Evolutionary conservation across 306 rosid genomes (phyloP).

Genomic region (Betula pendula): DNA sequence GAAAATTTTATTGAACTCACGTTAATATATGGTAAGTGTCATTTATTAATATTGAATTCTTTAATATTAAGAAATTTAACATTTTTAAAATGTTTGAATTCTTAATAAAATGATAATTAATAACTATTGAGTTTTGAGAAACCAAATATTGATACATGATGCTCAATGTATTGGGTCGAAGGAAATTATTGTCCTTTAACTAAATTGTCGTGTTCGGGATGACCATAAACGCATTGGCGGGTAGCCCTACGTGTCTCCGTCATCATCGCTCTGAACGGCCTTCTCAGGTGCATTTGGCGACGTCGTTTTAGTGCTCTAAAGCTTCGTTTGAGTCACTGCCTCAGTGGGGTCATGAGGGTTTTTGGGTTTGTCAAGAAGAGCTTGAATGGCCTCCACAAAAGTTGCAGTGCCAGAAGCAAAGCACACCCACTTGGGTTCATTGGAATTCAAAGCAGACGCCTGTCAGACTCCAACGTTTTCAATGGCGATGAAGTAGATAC

Average conservation of each 20-base stretch:
- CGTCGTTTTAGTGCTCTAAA: conserved; percentile 3
- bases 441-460: conserved; percentile 26
- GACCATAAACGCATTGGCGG: too few species aligned
- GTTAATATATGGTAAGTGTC: too few species aligned
- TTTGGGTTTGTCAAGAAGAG: conserved; percentile 26
- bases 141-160: too few species aligned
- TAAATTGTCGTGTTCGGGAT: too few species aligned
- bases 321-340: conserved; percentile 7
- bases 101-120: too few species aligned
- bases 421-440: conserved; percentile 14
- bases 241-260: neutral
- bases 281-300: neutral
- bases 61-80: too few species aligned
- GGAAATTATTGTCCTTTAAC: too few species aligned
- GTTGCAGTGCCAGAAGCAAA: conserved; percentile 21
- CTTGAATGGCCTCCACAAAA: conserved; percentile 20
- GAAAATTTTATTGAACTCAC: too few species aligned
- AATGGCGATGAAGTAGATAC: conserved; percentile 30
- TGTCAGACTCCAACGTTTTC: conserved; percentile 38
- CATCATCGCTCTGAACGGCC: neutral
- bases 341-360: conserved; percentile 27
- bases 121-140: too few species aligned
- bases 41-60: too few species aligned
- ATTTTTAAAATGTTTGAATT: too few species aligned
- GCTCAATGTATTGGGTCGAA: too few species aligned